Conservation (phyloP, 305 asterid genomes). For the Lippia alba region DNA sequence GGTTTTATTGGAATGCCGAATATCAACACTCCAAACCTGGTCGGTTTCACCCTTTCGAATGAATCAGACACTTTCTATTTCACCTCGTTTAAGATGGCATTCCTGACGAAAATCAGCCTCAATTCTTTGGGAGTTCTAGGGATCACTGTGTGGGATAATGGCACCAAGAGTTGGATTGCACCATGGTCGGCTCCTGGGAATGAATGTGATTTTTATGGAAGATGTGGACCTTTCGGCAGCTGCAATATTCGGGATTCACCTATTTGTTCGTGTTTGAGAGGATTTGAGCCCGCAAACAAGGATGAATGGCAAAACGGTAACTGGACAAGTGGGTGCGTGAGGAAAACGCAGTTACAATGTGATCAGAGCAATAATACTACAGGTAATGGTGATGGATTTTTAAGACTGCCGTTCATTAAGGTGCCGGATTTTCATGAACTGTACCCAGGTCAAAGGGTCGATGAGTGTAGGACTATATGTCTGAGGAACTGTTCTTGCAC, state of each 20-base stretch:
- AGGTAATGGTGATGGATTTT: slow-evolving; percentile 47
- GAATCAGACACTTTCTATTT: too few species aligned
- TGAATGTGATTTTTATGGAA: slow-evolving; percentile 37
- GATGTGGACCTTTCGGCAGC: too few species aligned
- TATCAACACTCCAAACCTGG: too few species aligned
- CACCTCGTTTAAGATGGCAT: too few species aligned
- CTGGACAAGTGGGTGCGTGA: too few species aligned
- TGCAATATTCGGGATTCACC: too few species aligned
- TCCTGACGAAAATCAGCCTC: not conserved
- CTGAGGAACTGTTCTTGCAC: slow-evolving; percentile 43
- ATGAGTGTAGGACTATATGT: slow-evolving; percentile 49
- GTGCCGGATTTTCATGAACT: slow-evolving; percentile 59
- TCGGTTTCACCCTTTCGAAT: too few species aligned
- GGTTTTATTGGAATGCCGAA: too few species aligned
- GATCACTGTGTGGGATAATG: slow-evolving; percentile 27
- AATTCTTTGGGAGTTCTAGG: slow-evolving; percentile 22
- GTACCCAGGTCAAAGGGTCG: slow-evolving; percentile 15
- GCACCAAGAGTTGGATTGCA: slow-evolving; percentile 28
- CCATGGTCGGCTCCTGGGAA: slow-evolving; percentile 19
- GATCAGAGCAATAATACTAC: not conserved
- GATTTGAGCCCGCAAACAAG: too few species aligned
- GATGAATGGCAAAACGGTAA: too few species aligned
- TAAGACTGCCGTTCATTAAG: slow-evolving; percentile 48
- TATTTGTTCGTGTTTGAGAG: too few species aligned
- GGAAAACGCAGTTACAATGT: slow-evolving; percentile 30